Evolutionary conservation across 257 asterid genomes (phyloP), one percentile per base, ranked within the genome.

Genomic region (Solanum etuberosum): DNA sequence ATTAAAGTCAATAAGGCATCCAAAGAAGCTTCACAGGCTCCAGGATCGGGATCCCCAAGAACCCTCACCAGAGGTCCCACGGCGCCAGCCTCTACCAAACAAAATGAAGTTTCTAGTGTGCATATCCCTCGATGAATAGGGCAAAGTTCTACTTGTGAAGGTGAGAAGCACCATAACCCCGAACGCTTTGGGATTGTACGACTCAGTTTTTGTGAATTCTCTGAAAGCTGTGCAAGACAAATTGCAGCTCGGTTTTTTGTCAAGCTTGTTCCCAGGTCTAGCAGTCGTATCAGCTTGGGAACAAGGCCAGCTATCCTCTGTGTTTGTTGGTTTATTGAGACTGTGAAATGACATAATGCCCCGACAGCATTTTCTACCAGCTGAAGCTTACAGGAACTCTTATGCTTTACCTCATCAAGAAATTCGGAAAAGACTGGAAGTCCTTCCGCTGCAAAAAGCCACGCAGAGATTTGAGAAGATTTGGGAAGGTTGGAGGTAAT

Each of bases 1-100:
- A 93, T 90, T 89, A 94, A 88, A 86, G 97, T 92, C 84, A 93
- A n/a, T n/a, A 94, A 92, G 13, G 97, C 95, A 54, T 93, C 97
- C 54, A 94, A 76, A 40, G 93, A 92, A 67, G 97, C 97, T 90
- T 93, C 97, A 37, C 92, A 90, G 46, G 91, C 91, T 68, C 80
- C 92, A 18, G 83, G 83, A 83, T 94, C 94, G 15, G 90, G 86
- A 40, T 92, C 91, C 21, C 88, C 85, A 9, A 94, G 92, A 88
- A 91, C 93, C 88, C 89, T 88, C 32, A 88, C 90, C 9, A 94
- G 93, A 71, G 91, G 90, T n/a, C 37, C 87, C 32, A 94, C 90
- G 21, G 97, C 94, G 42, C 88, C 86, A 32, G 94, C 92, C 90
- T 93, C 94, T 71, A 94, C 6, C 85, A 94, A 88, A 89, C 97